These are phyloP conservation scores for Aspergillus tamarii DNA, from an alignment of 2,329 filamentous ascomycete genomes.

Conservation along the genomic window DNA sequence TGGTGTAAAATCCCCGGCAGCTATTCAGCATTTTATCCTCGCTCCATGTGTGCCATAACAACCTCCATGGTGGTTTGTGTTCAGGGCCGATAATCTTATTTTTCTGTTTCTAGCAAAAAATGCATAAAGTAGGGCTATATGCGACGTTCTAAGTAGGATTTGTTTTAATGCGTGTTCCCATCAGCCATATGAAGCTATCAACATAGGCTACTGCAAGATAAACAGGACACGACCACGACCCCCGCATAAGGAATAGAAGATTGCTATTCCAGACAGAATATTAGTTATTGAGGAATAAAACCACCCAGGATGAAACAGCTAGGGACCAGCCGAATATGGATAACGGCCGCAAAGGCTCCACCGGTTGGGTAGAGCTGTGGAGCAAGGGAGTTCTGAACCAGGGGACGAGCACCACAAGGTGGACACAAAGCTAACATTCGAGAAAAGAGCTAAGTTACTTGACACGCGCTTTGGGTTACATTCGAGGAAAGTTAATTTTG, in stretches of 20 bases:
- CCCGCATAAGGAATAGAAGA: background rate
- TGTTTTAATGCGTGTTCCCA: too few relatives aligned
- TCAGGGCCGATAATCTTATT: too few relatives aligned
- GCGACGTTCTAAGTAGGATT: too few relatives aligned
- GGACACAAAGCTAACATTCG: background rate
- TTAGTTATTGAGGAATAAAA: background rate
- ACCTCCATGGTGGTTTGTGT: too few relatives aligned
- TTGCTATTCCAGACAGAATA: too few relatives aligned
- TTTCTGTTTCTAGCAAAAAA: too few relatives aligned
- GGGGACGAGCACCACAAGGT: background rate
- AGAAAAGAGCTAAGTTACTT: background rate
- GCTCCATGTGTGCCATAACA: too few relatives aligned
- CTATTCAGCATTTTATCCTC: too few relatives aligned
- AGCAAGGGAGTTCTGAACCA: background rate
- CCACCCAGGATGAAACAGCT: background rate
- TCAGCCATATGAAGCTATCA: too few relatives aligned
- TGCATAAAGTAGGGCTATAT: too few relatives aligned
- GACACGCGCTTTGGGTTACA: background rate
- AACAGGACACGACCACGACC: background rate
- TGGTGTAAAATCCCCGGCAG: too few relatives aligned
- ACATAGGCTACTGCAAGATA: too few relatives aligned
- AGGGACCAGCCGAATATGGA: background rate
- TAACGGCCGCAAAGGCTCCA: background rate
- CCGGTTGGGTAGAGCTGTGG: background rate
- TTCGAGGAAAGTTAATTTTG: background rate